Evolutionary conservation across 176 grass and related monocot genomes (phyloP), one percentile per base, ranked within the genome.

Genomic region (Musa troglodytarum): DNA sequence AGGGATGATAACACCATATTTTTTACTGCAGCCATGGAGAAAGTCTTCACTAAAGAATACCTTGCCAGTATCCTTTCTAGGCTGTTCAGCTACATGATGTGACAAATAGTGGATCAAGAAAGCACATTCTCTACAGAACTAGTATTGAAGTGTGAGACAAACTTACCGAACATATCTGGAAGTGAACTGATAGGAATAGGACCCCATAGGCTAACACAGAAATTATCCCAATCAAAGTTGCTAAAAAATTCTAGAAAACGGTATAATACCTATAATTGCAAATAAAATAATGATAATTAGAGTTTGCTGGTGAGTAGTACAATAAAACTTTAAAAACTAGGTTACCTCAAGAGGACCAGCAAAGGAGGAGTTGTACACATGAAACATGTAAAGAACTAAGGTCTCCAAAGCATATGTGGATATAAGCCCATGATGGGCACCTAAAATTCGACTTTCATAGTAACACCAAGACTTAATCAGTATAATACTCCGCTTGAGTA

Each of bases 341-440:
- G 17, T 72, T 79, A 96, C 92, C 92, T 96, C 92, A 82, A 96
- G 92, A 11, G 92, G 92, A 59, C 92, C 92, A 51, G 89, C 77
- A 85, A 92, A 96, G 63, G 73, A 80, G 69, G 89, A 92, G 82
- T 92, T 86, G 68, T 86, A 96, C 54, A 96, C 84, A 55, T 96
- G 92, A 84, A 96, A 96, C 74, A 96, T 96, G 82, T 96, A 96
- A 65, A 96, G 85, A 89, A 96, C 92, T 66, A 96, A 81, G 9
- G 82, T 96, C 83, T 96, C 92, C 83, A 96, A 81, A 77, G 92
- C 92, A 8, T 96, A 96, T 80, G 92, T 96, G 84, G 92, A 96
- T 70, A 96, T 96, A 73, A 96, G 92, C 63, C 92, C 92, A 96
- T 96, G 92, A 74, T 96, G 92, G 86, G 92, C 92, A 82, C 92